A percentile compares a stretch with the other conserved stretches of the same genome.
phyloP scores from a whole-genome alignment of 139 green algal genomes.

The Coelastrella sp. region DNA sequence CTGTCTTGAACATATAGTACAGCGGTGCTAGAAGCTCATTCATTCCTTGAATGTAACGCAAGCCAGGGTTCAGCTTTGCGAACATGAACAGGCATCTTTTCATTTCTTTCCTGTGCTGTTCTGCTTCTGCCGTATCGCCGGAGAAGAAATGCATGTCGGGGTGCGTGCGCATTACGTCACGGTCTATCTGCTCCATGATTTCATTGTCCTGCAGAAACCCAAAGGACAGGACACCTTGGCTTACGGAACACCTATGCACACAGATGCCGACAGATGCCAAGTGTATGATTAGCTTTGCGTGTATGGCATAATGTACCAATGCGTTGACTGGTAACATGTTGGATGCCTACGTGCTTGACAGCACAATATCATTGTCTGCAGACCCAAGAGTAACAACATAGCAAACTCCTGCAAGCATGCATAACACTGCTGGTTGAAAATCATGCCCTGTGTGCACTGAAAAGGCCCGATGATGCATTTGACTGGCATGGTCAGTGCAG shows the following conservation, averaged over 20 bases:
- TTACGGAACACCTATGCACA: background rate
- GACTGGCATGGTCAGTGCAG: no score
- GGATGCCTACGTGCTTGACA: no score
- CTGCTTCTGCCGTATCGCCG: slow-evolving; percentile 62
- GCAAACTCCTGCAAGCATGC: no score
- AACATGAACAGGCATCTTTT: slow-evolving; percentile 91
- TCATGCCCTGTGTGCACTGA: no score
- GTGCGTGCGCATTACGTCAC: slow-evolving; percentile 96
- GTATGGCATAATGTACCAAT: no score
- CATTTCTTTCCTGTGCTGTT: slow-evolving; percentile 52
- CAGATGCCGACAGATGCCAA: background rate
- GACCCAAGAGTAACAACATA: no score
- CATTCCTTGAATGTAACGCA: slow-evolving; percentile 98
- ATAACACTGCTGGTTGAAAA: no score
- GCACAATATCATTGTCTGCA: no score
- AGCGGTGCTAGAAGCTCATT: slow-evolving; percentile 97
- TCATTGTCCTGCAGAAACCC: slow-evolving; percentile 78
- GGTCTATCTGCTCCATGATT: slow-evolving; percentile 92
- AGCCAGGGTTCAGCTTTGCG: slow-evolving; percentile 97
- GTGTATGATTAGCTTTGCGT: no score
- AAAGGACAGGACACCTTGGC: background rate
- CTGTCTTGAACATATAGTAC: slow-evolving; percentile 91
- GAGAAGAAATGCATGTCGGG: slow-evolving; percentile 98
- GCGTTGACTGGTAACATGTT: no score
- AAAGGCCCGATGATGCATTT: no score